Base-by-base conservation (phyloP, 345 rosid genomes). In the Syzygium oleosum region DNA sequence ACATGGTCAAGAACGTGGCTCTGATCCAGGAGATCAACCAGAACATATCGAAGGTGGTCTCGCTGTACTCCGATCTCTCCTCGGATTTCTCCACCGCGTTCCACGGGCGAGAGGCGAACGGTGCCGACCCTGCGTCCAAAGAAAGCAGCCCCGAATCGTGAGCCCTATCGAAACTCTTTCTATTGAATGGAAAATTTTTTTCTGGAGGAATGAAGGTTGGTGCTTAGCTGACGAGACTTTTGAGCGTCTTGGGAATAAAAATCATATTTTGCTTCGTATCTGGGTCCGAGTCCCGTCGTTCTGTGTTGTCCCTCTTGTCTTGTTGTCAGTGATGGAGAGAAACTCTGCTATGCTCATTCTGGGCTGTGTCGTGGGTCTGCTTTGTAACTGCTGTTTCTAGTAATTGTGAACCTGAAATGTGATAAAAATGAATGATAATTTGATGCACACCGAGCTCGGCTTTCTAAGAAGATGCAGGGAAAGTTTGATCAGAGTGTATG, bases 1-100 rank as follows among this genome's bases (percentile, higher is more conserved):
- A 96, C 90, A 97, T 97, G 99, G 96, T 93, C 21, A 95, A 96
- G 89, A 97, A 97, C 94, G 99, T 97, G 1, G 95, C 95, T 53
- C 89, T 97, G 90, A 97, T 97, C n/a, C 95, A 96, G 59, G 99
- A 97, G 87, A 91, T 97, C 85, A 97, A 97, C 49, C 94, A 94
- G 85, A 97, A 97, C 90, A 94, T 97, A 85, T 91, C 98, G 13
- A 97, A 94, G 91, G 98, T 96, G 73, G 97, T 91, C 6, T 90
- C 93, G 1, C 94, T 97, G 87, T 97, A 96, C 93, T 96, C 99
- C 56, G 97, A 93, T 88, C 89, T 94, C 85, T 93, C 92, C 84
- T 86, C 92, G 52, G 89, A 92, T 88, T 96, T 97, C 90, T 90
- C 95, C 23, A 41, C 92, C 80, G 80, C 89, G 25, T 93, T 88